Evolutionary conservation across 345 rosid genomes (phyloP), one percentile per base, ranked within the genome.

Genomic region (Eucalyptus cloeziana): DNA sequence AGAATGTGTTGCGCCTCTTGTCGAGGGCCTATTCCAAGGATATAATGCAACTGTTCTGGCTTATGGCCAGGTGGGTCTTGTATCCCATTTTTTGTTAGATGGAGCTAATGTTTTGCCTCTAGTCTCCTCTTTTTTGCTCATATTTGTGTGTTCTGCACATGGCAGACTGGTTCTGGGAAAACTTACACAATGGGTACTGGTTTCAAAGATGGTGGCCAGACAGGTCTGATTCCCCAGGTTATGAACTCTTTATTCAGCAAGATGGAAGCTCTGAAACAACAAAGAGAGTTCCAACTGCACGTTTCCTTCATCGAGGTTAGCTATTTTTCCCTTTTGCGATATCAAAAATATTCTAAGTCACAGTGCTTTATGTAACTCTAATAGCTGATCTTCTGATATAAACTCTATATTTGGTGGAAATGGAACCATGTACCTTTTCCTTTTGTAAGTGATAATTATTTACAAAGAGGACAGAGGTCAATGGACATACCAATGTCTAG

Each of bases 181-280:
- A 98, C 99, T 40, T 98, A 98, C 88, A 98, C 99, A 47, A 98
- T 98, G 99, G 99, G 99, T 56, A 98, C 99, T 56, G 96, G 98
- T 88, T 94, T 93, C 90, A 95, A 95, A 93, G 98, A 97, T 92
- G 97, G 95, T 87, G 89, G 67, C 92, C 97, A 95, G 91, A 92
- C 96, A 2, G 99, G 99, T 64, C 92, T 98, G 88, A 91, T 98
- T 89, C 98, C 98, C 91, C 96, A 90, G 93, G 99, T 97, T 86
- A 96, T 98, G 99, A 96, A 93, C 88, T 92, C 95, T 92, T 90
- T 98, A 88, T 98, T 97, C 92, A 91, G 90, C 90, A 98, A 95
- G 94, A 98, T 97, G 67, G 99, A 96, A 89, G 92, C 92, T 86
- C 90, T 95, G 86, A 98, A 95, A 93, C 93, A 95, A 86, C 97